A percentile compares a stretch with the other conserved stretches of the same genome.
Conservation (phyloP, 1,284 basidiomycete species). For the Xerocomus amazonicus region DNA sequence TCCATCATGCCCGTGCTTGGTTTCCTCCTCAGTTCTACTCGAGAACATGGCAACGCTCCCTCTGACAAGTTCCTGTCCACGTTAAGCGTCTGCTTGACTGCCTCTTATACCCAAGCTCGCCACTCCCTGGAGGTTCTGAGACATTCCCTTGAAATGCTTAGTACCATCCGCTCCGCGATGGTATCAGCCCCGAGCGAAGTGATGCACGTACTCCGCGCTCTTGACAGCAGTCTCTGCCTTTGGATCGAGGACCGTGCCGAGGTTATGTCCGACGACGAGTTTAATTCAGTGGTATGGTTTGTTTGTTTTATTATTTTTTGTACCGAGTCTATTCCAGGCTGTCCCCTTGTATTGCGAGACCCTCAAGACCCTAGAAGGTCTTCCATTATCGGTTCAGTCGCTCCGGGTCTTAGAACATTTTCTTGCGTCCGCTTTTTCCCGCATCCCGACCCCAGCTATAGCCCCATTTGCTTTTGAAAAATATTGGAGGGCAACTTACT, state of each 20-base stretch:
- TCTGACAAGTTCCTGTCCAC: constrained; percentile 13
- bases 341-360: constrained; percentile 43
- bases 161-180: constrained; percentile 34
- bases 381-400: constrained; percentile 38
- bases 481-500: constrained; percentile 51
- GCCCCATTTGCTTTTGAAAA: constrained; percentile 48
- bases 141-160: constrained; percentile 37
- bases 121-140: constrained; percentile 25
- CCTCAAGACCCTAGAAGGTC: constrained; percentile 36
- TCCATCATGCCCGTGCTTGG: constrained; percentile 20
- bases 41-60: constrained; percentile 9
- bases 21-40: constrained; percentile 15
- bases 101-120: constrained; percentile 33
- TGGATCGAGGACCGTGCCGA: constrained; percentile 52
- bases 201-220: constrained; percentile 32
- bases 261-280: constrained; percentile 40
- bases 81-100: constrained; percentile 32
- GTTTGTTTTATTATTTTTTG: not conserved
- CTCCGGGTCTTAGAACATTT: constrained; percentile 41
- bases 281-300: constrained; percentile 45
- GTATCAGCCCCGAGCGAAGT: constrained; percentile 21
- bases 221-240: constrained; percentile 40
- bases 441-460: constrained; percentile 41
- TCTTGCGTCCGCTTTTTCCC: constrained; percentile 46
- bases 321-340: constrained; percentile 34